phyloP scores from a whole-genome alignment of 495 filamentous ascomycete species.

The Darksidea phi region DNA sequence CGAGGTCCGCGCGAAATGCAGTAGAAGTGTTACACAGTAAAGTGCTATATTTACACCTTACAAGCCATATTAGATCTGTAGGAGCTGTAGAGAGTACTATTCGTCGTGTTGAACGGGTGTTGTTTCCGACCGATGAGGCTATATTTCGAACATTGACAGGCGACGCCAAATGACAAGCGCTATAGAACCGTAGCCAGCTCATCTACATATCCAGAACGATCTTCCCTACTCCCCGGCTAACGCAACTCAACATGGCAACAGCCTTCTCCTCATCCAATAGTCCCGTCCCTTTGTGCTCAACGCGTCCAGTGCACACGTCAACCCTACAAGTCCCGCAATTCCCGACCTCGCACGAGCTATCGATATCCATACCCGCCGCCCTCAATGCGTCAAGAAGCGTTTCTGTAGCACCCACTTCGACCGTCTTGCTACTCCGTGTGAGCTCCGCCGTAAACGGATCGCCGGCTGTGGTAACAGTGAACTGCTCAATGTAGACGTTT shows the following conservation, averaged over 20 bases:
- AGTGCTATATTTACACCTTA: no score
- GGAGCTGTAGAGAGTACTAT: no score
- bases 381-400: slow-evolving; percentile 47
- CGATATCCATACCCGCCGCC: slow-evolving; percentile 48
- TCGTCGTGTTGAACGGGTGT: no score
- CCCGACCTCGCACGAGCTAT: slow-evolving; percentile 56
- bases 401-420: slow-evolving; percentile 44
- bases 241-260: slow-evolving; percentile 45
- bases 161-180: no score
- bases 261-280: slow-evolving; percentile 48
- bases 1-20: no score
- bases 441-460: slow-evolving; percentile 58
- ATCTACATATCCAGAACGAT: slow-evolving; percentile 39
- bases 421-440: slow-evolving; percentile 34
- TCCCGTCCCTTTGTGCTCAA: slow-evolving; percentile 56
- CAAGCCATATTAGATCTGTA: no score
- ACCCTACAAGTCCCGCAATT: slow-evolving; percentile 62
- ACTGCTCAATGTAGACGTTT: slow-evolving; percentile 58
- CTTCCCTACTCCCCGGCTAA: slow-evolving; percentile 43
- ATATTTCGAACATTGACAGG: no score
- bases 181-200: no score
- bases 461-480: slow-evolving; percentile 51
- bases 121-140: no score
- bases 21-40: no score
- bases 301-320: slow-evolving; percentile 48